phyloP scores from a whole-genome alignment of 805 yeast species.

The Metschnikowia matae region DNA sequence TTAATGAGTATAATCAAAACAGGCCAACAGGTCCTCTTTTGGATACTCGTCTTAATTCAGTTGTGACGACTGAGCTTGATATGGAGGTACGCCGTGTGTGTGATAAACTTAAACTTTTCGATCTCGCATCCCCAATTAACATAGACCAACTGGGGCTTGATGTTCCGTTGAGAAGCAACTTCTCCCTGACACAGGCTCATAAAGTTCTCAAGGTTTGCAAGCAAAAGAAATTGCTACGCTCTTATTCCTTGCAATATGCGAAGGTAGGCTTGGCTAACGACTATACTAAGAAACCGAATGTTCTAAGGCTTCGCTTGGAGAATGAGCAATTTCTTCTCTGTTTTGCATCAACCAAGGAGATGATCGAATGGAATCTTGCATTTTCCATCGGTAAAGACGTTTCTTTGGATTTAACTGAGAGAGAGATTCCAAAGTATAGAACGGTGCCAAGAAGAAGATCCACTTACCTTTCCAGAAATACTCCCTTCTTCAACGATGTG shows the following conservation, averaged over 20 bases:
- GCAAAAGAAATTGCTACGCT: conserved; percentile 37
- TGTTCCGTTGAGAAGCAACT: not conserved
- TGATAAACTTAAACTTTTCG: conserved; percentile 7
- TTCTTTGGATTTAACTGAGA: conserved; percentile 65
- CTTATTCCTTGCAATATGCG: conserved; percentile 81
- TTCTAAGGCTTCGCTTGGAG: conserved; percentile 74
- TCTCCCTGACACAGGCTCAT: not conserved
- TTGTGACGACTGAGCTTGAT: conserved; percentile 12
- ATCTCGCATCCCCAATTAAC: not conserved
- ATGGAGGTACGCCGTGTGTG: conserved; percentile 9
- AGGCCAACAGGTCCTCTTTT: not conserved
- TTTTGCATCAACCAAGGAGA: conserved; percentile 56
- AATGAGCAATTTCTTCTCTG: conserved; percentile 74
- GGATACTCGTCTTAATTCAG: conserved; percentile 8
- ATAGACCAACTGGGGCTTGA: not conserved
- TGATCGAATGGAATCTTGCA: conserved; percentile 76
- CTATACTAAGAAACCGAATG: conserved; percentile 65
- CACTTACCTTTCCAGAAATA: conserved; percentile 23
- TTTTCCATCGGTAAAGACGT: conserved; percentile 74
- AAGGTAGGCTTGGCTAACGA: conserved; percentile 83
- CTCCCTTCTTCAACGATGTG: conserved; percentile 6
- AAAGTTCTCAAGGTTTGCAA: conserved; percentile 1
- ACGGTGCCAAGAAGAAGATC: conserved; percentile 78
- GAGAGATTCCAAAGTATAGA: conserved; percentile 72
- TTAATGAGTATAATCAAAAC: not conserved